Conservation (phyloP, 163 green algal species). For the Chloromonas sp. region DNA sequence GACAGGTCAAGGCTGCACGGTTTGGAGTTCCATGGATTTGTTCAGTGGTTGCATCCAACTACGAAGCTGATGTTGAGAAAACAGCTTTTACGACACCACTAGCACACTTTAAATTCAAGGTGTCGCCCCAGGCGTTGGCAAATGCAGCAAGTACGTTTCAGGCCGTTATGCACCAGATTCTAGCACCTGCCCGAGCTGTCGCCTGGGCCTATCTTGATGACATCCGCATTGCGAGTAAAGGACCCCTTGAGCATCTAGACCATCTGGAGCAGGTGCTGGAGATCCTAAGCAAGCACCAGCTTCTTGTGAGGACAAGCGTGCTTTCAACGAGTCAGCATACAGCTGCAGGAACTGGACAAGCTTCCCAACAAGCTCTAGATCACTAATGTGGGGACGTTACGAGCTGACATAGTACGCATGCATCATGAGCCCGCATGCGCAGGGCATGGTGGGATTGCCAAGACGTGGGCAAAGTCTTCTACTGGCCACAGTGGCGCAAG, state of each 20-base stretch:
- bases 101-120: constrained; percentile 59
- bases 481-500: too few relatives aligned
- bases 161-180: constrained; percentile 38
- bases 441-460: too few relatives aligned
- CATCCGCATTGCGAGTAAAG: constrained; percentile 54
- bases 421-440: too few relatives aligned
- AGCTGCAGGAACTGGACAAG: too few relatives aligned
- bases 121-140: constrained; percentile 55
- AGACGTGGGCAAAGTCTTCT: too few relatives aligned
- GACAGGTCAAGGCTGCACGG: constrained; percentile 33
- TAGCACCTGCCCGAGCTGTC: constrained; percentile 26
- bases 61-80: constrained; percentile 42
- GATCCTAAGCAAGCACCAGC: constrained; percentile 28
- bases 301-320: constrained; percentile 47
- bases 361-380: too few relatives aligned
- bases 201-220: constrained; percentile 68
- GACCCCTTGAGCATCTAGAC: constrained; percentile 41
- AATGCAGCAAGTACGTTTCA: constrained; percentile 64
- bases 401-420: too few relatives aligned
- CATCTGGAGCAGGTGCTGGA: constrained; percentile 45
- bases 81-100: constrained; percentile 57
- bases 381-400: too few relatives aligned
- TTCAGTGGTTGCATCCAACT: constrained; percentile 60
- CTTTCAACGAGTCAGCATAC: constrained; percentile 19
- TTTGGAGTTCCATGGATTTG: constrained; percentile 62